Evolutionary conservation across 2,329 filamentous ascomycete genomes (phyloP), one percentile per base, ranked within the genome.

Genomic region (Fusarium sp.): DNA sequence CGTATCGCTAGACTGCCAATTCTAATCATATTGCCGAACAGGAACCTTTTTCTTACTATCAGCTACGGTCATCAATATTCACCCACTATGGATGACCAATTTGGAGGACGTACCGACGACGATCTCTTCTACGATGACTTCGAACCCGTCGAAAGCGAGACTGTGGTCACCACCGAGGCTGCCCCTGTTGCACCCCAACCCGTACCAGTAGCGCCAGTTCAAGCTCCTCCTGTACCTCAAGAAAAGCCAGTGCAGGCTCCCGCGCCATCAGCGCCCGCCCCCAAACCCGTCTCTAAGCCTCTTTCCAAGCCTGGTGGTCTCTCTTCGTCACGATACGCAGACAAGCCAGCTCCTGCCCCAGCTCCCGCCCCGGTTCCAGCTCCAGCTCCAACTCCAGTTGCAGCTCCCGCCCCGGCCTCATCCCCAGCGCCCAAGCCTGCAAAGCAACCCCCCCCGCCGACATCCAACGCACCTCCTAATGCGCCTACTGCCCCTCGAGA

Each of bases 101-200:
- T 88, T 68, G 83, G 84, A 61, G 86, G 86, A 47, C 82, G 87
- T 20, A 89, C 87, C 45, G 87, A 89, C 72, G 87, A 89, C 69
- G 87, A 88, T 73, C 81, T 89, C 61, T 89, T 89, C 74, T 84
- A 84, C 62, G 87, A 89, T 68, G 87, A 89, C 71, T 87, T 89
- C 60, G 87, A 89, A 75, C 86, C 86, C 9, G 81, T 87, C 50
- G 76, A 81, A 40, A 76, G 76, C 66, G 74, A 78, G 45, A 59
- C 76, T 7, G 68, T 79, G 22, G 65, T 76, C 22, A 62, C 71
- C n/a, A 49, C 71, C 41, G 69, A 72, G 39, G 53, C 22, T 11
- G 56, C 58, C n/a, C 41, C 55, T 17, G 57, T 73, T 26, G 60
- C 61, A 20, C 30, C 65, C 8, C 45, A 71, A 19, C 55, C 46